Evolutionary conservation across 202 grass and related monocot genomes (phyloP), one percentile per base, ranked within the genome.

Genomic region (Brachypodium distachyon): DNA sequence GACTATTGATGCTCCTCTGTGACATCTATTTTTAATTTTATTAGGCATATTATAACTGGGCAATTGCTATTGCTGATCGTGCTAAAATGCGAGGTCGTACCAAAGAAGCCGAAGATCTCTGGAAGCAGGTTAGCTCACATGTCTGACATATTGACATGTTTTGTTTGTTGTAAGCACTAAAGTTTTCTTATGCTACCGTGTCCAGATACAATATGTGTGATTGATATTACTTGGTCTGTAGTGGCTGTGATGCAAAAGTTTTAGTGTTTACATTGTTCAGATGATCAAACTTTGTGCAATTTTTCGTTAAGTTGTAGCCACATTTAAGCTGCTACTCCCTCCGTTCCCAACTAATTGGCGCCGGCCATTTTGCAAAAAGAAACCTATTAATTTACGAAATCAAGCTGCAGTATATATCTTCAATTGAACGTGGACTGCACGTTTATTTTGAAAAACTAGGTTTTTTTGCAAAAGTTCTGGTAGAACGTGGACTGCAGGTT

Each of bases 31-130:
- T 77, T 65, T 65, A 47, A 47, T 68, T 67, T 36, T 85, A 99
- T 36, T 85, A 99, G 96, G 96, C 96, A 76, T 96, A 93, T 82
- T 99, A 99, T 83, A 99, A 99, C 61, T 99, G 96, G 92, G 96
- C 96, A 67, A 99, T 99, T 89, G 96, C 96, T 67, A 96, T 99
- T 79, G 92, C 96, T 93, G 96, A 99, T 79, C 89, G 96, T 62
- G 96, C 96, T 81, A 99, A 99, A 91, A 93, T 96, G 78, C 83
- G 92, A 51, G 96, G 96, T 55, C 96, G 96, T 69, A 99, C 92
- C 26, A 99, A 99, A 85, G 96, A 93, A 80, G 96, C 96, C 16
- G 96, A 99, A 93, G 96, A 99, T 78, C 83, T 99, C 29, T 99
- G 96, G 96, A 99, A 96, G 74, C 92, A 96, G 96, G 96, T 99